These are phyloP conservation scores for Lecanicillium sp. DNA, from an alignment of 2,329 filamentous ascomycete species.

Conservation along the genomic window DNA sequence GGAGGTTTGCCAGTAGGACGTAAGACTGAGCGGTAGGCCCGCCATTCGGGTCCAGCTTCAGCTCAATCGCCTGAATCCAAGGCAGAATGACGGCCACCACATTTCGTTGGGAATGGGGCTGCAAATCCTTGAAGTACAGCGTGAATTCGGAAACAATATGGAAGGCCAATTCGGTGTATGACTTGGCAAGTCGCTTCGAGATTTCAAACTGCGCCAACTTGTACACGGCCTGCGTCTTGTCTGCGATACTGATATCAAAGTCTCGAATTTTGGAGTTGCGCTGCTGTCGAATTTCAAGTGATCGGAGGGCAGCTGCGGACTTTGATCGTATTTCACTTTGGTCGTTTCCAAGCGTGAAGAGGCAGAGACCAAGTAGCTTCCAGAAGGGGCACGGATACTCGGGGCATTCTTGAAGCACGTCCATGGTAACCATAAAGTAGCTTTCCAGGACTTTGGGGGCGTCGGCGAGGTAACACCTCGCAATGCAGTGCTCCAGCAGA, in stretches of 20 bases:
- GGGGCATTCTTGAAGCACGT: constrained; percentile 77
- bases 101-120: constrained; percentile 79
- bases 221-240: constrained; percentile 97
- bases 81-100: constrained; percentile 91
- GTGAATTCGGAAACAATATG: constrained; percentile 95
- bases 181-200: constrained; percentile 80
- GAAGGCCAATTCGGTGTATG: constrained; percentile 85
- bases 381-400: constrained; percentile 83
- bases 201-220: constrained; percentile 97
- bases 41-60: constrained; percentile 86
- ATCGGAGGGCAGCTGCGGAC: constrained; percentile 73
- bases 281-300: constrained; percentile 71
- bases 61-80: constrained; percentile 91
- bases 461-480: constrained; percentile 81
- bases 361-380: constrained; percentile 79
- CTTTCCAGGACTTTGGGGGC: constrained; percentile 80
- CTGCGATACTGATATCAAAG: constrained; percentile 96
- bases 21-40: constrained; percentile 88
- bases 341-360: constrained; percentile 91
- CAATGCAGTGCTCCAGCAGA: constrained; percentile 82
- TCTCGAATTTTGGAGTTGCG: constrained; percentile 89
- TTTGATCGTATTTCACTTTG: constrained; percentile 84
- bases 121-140: constrained; percentile 81
- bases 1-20: constrained; percentile 87
- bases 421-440: constrained; percentile 88